Base-by-base conservation (phyloP, 768 basidiomycete genomes). In the Daedaleopsis sinensis region DNA sequence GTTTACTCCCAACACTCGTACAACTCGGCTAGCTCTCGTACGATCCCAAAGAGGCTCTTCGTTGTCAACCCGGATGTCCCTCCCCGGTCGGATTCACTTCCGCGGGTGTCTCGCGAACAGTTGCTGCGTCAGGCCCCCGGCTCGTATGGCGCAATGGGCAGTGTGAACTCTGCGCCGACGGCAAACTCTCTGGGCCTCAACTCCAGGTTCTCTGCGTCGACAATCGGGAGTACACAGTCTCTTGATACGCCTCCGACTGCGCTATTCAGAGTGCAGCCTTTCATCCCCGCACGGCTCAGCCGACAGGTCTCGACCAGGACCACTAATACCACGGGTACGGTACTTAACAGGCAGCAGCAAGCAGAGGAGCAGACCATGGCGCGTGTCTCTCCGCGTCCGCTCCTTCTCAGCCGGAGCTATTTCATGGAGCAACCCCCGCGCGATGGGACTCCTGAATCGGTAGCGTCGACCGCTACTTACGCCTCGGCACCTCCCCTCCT, bases 401-500 rank as follows among this genome's bases (percentile, higher is more conserved):
- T 52, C 21, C 50, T 62, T 42, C 56, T 59, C 19, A 53, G 50
- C 15, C 24, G 59, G 16, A 67, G 67, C 46, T 64, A 65, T 0
- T 68, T 70, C 59, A 23, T n/a, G 21, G 69, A 67, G 15, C 64
- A 63, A 1, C 52, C 66, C 2, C 58, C 61, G 15, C 65, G 65
- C 5, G 27, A 63, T 27, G 61, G 61, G 13, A 63, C 67, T 0
- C 60, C 67, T 4, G 63, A 66, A 24, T 58, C 65, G 10, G 57
- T 56, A 12, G 46, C 37, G 37, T 58, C 65, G 1, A 39, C 52
- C 5, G 4, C 51, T n/a, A 60, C 53, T 19, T 63, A 38, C 57
- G 18, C 48, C 19, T 56, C 53, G 18, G 50, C 53, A 2, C 39
- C 61, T 4, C 54, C 36, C 16, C 56, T 53, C 51, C 21, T 43